These are phyloP conservation scores for Nectriaceae sp. DNA, from an alignment of 2,329 filamentous ascomycete genomes.

Conservation along the genomic window DNA sequence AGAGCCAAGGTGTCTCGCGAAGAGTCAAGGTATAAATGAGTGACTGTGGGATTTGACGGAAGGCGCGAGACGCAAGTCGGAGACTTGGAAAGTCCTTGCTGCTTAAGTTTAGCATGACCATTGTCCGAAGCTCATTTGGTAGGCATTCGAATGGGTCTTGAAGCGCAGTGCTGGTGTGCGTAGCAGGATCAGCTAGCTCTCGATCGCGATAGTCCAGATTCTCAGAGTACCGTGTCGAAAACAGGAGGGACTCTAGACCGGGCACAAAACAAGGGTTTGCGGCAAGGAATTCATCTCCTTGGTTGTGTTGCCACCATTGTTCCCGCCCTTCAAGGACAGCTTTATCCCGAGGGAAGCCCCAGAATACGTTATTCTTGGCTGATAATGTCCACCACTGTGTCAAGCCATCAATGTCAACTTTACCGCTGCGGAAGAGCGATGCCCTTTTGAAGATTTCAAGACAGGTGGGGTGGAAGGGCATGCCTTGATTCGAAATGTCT, in stretches of 20 bases:
- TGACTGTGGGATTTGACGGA: conserved; percentile 9
- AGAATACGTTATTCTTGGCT: background rate
- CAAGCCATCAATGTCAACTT: conserved; percentile 21
- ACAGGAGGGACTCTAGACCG: conserved; percentile 5
- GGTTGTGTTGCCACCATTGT: conserved; percentile 15
- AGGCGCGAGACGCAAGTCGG: conserved; percentile 12
- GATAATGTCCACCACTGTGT: conserved; percentile 14
- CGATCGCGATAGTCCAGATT: background rate
- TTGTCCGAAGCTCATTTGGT: conserved; percentile 13
- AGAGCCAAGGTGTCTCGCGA: conserved; percentile 16
- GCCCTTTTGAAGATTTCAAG: conserved; percentile 32
- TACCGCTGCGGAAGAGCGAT: conserved; percentile 11
- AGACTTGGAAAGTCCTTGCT: conserved; percentile 16
- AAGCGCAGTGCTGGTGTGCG: background rate
- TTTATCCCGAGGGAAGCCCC: conserved; percentile 8
- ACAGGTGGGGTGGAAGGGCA: conserved; percentile 33
- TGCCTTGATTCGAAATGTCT: background rate
- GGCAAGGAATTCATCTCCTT: conserved; percentile 17
- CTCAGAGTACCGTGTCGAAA: background rate
- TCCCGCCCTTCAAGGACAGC: background rate
- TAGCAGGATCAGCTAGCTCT: background rate
- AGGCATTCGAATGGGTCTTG: conserved; percentile 9
- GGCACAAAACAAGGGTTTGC: conserved; percentile 24
- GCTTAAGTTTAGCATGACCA: conserved; percentile 10
- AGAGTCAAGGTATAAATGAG: conserved; percentile 10